Conservation (phyloP, 148 eudicot genomes). For the Persicaria tinctoria region DNA sequence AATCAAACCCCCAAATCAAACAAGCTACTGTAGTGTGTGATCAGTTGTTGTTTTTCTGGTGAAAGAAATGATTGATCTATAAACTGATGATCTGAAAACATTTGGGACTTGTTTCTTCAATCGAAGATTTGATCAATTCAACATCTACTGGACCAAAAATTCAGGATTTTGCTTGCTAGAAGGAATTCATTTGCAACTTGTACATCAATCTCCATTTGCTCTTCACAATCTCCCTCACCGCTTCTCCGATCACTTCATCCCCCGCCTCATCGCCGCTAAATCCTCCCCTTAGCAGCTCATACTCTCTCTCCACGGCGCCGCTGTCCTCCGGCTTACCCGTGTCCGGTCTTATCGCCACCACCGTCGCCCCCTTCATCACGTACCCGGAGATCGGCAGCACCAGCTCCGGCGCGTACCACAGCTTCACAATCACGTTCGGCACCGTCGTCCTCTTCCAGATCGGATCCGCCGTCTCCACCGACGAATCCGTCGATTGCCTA, state of each 20-base stretch:
- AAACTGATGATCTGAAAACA: no score
- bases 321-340: neutral
- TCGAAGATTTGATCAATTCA: no score
- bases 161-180: neutral
- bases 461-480: neutral
- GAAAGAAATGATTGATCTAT: no score
- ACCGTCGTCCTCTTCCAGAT: conserved; percentile 14
- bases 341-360: conserved; percentile 20
- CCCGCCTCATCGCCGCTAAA: conserved; percentile 22
- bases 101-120: no score
- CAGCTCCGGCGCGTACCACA: conserved; percentile 49
- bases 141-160: no score
- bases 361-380: conserved; percentile 53
- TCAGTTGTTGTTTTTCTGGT: no score
- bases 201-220: conserved; percentile 23
- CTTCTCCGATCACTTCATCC: conserved; percentile 29
- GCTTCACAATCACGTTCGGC: conserved; percentile 40
- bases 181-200: conserved; percentile 26
- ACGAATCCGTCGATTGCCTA: conserved; percentile 15
- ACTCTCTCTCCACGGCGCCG: neutral
- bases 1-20: no score
- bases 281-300: conserved; percentile 8
- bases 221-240: conserved; percentile 25
- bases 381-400: conserved; percentile 38
- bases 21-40: no score